phyloP scores from a whole-genome alignment of 805 yeast species.

The Maudiozyma barnettii region DNA sequence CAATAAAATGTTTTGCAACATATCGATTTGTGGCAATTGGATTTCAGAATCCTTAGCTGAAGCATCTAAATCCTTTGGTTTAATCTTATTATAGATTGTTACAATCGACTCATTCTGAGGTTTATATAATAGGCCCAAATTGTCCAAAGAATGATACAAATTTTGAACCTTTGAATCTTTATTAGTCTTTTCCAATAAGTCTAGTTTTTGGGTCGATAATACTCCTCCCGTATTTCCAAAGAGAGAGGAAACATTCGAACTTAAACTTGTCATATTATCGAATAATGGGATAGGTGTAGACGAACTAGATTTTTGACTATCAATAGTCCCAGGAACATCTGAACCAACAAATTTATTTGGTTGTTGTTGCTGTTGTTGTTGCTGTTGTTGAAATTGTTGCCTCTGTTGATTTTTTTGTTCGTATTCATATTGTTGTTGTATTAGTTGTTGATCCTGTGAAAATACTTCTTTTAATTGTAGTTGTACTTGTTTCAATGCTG shows the following conservation, averaged over 20 bases:
- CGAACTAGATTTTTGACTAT: neutral
- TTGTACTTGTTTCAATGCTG: slow-evolving; percentile 30
- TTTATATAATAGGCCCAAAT: slow-evolving; percentile 17
- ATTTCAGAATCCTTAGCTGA: neutral
- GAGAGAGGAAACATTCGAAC: slow-evolving; percentile 10
- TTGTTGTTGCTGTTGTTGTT: slow-evolving; percentile 6
- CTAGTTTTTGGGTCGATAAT: slow-evolving; percentile 10
- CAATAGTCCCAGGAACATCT: neutral
- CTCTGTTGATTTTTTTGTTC: slow-evolving; percentile 23
- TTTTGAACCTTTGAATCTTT: slow-evolving; percentile 13
- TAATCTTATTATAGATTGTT: slow-evolving; percentile 17
- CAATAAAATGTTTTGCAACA: slow-evolving; percentile 18
- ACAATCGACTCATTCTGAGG: slow-evolving; percentile 25
- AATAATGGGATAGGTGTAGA: slow-evolving; percentile 4
- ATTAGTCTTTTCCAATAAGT: slow-evolving; percentile 13
- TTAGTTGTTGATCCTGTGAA: slow-evolving; percentile 31
- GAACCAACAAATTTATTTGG: slow-evolving; percentile 1
- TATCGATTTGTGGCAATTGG: slow-evolving; percentile 18
- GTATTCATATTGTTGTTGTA: slow-evolving; percentile 18
- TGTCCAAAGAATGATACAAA: slow-evolving; percentile 15
- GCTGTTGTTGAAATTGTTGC: slow-evolving; percentile 11
- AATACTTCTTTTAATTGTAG: slow-evolving; percentile 32
- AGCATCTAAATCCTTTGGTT: slow-evolving; percentile 4
- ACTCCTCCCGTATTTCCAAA: slow-evolving; percentile 13
- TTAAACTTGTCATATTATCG: neutral